These are phyloP conservation scores for Linaria vulgaris DNA, from an alignment of 257 asterid genomes.

Conservation along the genomic window DNA sequence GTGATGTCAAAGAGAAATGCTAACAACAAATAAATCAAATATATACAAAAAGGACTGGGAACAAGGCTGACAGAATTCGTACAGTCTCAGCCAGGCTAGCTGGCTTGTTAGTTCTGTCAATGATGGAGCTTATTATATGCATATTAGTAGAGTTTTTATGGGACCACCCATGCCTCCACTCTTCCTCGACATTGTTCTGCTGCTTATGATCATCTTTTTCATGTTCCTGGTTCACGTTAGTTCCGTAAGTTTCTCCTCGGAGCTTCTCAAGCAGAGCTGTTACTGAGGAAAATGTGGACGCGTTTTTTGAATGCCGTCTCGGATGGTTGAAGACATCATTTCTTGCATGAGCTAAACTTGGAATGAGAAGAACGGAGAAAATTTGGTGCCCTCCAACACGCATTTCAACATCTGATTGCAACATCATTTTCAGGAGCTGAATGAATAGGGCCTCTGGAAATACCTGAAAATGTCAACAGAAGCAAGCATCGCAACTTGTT, in stretches of 20 bases:
- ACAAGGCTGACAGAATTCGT: slow-evolving; percentile 28
- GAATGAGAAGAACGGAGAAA: slow-evolving; percentile 80
- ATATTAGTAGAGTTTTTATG: slow-evolving; percentile 73
- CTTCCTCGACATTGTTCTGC: slow-evolving; percentile 55
- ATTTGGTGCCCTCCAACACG: slow-evolving; percentile 94
- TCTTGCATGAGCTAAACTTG: slow-evolving; percentile 62
- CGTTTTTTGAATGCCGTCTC: slow-evolving; percentile 59
- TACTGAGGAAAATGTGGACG: slow-evolving; percentile 81
- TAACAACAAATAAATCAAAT: slow-evolving; percentile 1
- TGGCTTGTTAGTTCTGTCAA: slow-evolving; percentile 64
- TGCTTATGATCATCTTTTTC: slow-evolving; percentile 53
- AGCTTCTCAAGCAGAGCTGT: slow-evolving; percentile 92
- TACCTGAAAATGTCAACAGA: slow-evolving; percentile 45
- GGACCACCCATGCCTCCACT: slow-evolving; percentile 62
- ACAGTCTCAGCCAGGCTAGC: slow-evolving; percentile 65
- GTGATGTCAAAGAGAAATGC: neutral
- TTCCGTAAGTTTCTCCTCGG: slow-evolving; percentile 64
- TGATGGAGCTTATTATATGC: slow-evolving; percentile 66
- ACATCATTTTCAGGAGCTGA: slow-evolving; percentile 85
- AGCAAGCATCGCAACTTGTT: slow-evolving; percentile 6
- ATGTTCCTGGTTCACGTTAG: slow-evolving; percentile 41
- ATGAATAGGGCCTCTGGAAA: slow-evolving; percentile 83
- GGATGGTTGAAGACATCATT: slow-evolving; percentile 54
- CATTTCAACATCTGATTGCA: slow-evolving; percentile 83
- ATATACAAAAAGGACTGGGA: neutral